A percentile compares a stretch with the other conserved stretches of the same genome.
Conservation (phyloP, 1,284 basidiomycete species). For the Omphalotus olearius region DNA sequence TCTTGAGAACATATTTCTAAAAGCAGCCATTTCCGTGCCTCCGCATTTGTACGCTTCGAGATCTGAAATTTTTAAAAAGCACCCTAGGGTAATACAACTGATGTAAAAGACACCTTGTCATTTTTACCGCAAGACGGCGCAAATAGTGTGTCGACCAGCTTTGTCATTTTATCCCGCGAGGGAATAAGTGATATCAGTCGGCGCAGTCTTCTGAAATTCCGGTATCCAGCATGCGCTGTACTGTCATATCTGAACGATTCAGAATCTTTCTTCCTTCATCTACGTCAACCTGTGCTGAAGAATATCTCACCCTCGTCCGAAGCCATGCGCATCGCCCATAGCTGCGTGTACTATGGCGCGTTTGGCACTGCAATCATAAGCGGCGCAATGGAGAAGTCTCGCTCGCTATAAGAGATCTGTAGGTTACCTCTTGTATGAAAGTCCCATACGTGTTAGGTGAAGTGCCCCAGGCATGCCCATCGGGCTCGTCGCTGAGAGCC, state of each 20-base stretch:
- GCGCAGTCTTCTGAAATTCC: constrained; percentile 41
- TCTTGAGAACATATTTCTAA: too few relatives aligned
- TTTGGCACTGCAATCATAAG: constrained; percentile 49
- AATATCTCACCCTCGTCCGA: constrained; percentile 66
- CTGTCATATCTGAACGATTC: constrained; percentile 36
- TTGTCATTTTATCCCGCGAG: constrained; percentile 20
- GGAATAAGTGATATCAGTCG: constrained; percentile 51
- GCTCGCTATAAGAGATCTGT: constrained; percentile 35
- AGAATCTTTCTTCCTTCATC: constrained; percentile 64
- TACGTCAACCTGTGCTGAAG: constrained; percentile 78
- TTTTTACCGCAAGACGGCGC: too few relatives aligned
- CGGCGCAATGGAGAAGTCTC: constrained; percentile 77
- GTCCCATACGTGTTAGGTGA: constrained; percentile 52
- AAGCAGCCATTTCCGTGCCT: too few relatives aligned
- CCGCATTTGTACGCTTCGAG: too few relatives aligned
- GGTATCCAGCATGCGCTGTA: constrained; percentile 63
- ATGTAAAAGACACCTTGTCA: too few relatives aligned
- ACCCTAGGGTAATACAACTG: too few relatives aligned
- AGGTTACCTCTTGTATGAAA: background rate
- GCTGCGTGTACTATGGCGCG: constrained; percentile 75
- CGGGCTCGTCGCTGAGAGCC: constrained; percentile 55
- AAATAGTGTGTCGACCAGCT: background rate
- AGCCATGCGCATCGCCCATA: constrained; percentile 64
- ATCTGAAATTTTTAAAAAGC: too few relatives aligned
- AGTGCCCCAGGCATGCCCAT: constrained; percentile 68